phyloP scores from a whole-genome alignment of 225 moss, liverwort and hornwort species.

The Thuidium tamariscinum region DNA sequence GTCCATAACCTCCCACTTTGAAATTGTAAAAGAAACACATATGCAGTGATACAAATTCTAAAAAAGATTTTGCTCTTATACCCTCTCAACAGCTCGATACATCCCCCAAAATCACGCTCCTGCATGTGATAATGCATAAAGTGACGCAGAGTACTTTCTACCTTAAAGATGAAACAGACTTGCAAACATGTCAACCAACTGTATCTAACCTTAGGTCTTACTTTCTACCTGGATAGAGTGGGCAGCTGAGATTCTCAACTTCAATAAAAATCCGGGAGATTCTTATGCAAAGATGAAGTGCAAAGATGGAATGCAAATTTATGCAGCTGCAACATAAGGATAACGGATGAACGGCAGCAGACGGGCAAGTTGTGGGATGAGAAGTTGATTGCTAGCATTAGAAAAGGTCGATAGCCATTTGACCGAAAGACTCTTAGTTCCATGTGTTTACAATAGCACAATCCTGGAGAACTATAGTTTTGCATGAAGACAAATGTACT shows the following conservation, averaged over 20 bases:
- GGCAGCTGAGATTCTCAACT: background rate
- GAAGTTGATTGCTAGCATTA: background rate
- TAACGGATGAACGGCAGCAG: background rate
- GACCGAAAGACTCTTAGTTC: background rate
- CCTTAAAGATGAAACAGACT: background rate
- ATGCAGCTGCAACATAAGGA: background rate
- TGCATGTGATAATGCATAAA: background rate
- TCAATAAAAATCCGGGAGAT: background rate
- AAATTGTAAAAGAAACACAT: background rate
- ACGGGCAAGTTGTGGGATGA: background rate
- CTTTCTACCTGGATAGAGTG: background rate
- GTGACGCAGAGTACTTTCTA: background rate
- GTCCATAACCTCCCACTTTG: background rate
- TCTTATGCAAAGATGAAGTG: background rate
- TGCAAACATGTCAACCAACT: background rate
- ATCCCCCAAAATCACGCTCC: background rate
- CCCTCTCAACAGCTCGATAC: background rate
- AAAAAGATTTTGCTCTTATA: background rate
- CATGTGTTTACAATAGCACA: background rate
- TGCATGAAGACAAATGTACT: background rate
- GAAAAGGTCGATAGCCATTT: background rate
- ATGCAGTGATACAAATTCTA: background rate
- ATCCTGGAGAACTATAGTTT: background rate
- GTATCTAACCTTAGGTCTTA: background rate
- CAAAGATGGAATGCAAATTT: background rate